A percentile compares a stretch with the other conserved stretches of the same genome.
Evolutionary conservation across 306 rosid species (phyloP).

Genomic region (Trifolium pratense): DNA sequence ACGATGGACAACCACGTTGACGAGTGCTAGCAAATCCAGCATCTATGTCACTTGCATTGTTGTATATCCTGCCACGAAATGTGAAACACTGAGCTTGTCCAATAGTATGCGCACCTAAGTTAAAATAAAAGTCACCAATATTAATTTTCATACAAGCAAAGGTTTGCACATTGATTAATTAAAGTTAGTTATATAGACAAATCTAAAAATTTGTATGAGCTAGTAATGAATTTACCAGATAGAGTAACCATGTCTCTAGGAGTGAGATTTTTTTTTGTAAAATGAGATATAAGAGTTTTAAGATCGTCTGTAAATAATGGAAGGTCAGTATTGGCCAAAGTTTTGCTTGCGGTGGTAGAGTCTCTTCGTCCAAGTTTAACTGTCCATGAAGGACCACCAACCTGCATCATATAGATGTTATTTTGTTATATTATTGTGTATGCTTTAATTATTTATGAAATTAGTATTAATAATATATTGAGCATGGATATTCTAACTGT

Average conservation of each 20-base stretch:
- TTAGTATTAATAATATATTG: no score
- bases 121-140: not conserved
- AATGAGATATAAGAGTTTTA: slow-evolving; percentile 31
- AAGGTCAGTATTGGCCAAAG: slow-evolving; percentile 39
- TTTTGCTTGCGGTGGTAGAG: slow-evolving; percentile 46
- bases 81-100: slow-evolving; percentile 52
- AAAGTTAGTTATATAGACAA: not conserved
- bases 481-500: not conserved
- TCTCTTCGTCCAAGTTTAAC: slow-evolving; percentile 56
- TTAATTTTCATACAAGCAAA: not conserved
- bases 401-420: not conserved
- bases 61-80: slow-evolving; percentile 58
- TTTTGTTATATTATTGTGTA: no score
- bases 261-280: slow-evolving; percentile 28
- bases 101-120: slow-evolving; percentile 53
- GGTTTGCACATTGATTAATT: not conserved
- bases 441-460: no score
- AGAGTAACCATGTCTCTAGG: slow-evolving; percentile 48
- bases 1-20: slow-evolving; percentile 49
- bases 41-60: slow-evolving; percentile 52
- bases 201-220: not conserved
- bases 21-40: slow-evolving; percentile 57
- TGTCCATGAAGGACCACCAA: slow-evolving; percentile 55
- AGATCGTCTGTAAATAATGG: slow-evolving; percentile 42
- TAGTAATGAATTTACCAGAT: slow-evolving; percentile 29